Evolutionary conservation across 129 eudicot genomes (phyloP).

Genomic region (Gnaphalium uliginosum): DNA sequence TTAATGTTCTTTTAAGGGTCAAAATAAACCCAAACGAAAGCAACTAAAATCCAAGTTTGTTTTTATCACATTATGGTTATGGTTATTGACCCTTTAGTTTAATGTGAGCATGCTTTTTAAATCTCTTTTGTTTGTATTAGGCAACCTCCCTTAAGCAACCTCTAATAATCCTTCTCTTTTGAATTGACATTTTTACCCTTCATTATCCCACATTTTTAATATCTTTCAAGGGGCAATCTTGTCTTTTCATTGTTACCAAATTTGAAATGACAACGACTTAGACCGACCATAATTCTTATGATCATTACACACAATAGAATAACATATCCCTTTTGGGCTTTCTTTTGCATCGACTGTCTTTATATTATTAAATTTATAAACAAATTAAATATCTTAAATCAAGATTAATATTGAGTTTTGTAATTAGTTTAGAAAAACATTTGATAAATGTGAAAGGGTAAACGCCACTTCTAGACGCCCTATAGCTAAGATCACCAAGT

Average conservation of each 20-base stretch:
- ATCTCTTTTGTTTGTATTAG: constrained; percentile 40
- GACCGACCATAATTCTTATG: constrained; percentile 41
- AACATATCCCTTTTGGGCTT: constrained; percentile 29
- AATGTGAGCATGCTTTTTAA: constrained; percentile 32
- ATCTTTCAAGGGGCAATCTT: constrained; percentile 2
- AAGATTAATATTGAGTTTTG: not conserved
- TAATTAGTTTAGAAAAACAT: too few relatives aligned
- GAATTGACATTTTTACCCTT: constrained; percentile 19
- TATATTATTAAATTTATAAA: not conserved
- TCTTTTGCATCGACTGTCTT: not conserved
- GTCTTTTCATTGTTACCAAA: constrained; percentile 13
- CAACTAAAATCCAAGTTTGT: constrained; percentile 39
- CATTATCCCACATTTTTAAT: not conserved
- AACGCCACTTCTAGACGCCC: not conserved
- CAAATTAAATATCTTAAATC: not conserved
- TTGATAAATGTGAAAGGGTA: not conserved
- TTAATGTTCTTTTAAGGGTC: constrained; percentile 18
- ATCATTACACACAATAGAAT: constrained; percentile 36
- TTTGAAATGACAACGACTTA: constrained; percentile 35
- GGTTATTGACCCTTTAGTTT: constrained; percentile 24
- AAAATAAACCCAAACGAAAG: constrained; percentile 12
- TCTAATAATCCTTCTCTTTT: constrained; percentile 17
- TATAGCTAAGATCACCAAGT: not conserved
- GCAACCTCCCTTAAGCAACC: constrained; percentile 28
- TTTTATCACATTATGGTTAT: constrained; percentile 33